Percentiles rank a stretch among this genome's conserved stretches.
These are phyloP conservation scores for Jatropha podagrica DNA, from an alignment of 441 rosid genomes.

Conservation along the genomic window DNA sequence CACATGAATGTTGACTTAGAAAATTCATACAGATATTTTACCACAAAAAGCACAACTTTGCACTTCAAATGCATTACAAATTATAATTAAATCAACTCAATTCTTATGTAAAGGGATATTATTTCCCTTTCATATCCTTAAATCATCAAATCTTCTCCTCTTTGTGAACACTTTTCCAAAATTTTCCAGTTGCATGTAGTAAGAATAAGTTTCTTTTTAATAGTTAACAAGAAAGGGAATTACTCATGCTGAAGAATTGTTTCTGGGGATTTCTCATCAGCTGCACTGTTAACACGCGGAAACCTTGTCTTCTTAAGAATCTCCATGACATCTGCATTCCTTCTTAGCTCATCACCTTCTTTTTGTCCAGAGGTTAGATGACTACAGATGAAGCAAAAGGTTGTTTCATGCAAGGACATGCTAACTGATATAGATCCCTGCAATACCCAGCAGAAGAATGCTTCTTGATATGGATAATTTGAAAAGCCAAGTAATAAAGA, in stretches of 20 bases:
- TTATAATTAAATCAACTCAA: not conserved
- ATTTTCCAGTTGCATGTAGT: constrained; percentile 4
- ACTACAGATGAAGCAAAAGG: constrained; percentile 91
- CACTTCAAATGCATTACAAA: not conserved
- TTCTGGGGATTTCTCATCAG: constrained; percentile 80
- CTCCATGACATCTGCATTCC: constrained; percentile 97
- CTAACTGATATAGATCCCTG: constrained; percentile 98
- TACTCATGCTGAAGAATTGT: constrained; percentile 96
- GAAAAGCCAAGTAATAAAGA: constrained; percentile 5
- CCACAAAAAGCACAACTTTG: not conserved
- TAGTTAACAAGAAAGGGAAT: constrained; percentile 26
- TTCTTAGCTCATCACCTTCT: constrained; percentile 93
- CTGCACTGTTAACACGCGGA: constrained; percentile 59
- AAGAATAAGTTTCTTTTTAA: not conserved
- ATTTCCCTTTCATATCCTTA: not conserved
- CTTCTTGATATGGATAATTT: constrained; percentile 5
- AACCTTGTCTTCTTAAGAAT: constrained; percentile 91
- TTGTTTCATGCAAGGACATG: constrained; percentile 93
- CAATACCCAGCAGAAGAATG: constrained; percentile 26
- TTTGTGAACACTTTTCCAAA: not conserved
- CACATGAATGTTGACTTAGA: not conserved
- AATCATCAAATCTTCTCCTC: constrained; percentile 3
- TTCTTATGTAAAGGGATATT: not conserved
- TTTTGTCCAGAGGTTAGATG: constrained; percentile 97
- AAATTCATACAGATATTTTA: not conserved